Conservation (phyloP, 2,329 filamentous ascomycete species). For the Nothophoma quercina region DNA sequence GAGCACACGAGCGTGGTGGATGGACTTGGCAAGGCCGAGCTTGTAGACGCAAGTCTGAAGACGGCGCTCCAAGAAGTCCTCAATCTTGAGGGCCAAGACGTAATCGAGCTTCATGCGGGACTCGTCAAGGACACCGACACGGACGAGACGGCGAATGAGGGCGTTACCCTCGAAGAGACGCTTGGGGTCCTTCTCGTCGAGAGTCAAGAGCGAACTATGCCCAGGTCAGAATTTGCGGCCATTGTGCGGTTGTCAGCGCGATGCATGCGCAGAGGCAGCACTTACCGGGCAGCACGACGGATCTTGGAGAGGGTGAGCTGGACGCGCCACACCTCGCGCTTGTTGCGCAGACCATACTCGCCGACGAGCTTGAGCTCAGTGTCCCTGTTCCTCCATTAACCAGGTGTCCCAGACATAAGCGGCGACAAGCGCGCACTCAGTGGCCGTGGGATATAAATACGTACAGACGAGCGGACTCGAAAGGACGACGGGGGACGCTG, state of each 20-base stretch:
- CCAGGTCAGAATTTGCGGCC: conserved; percentile 23
- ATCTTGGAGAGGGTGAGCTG: conserved; percentile 99
- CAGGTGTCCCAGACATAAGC: conserved; percentile 84
- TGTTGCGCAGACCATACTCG: conserved; percentile 99
- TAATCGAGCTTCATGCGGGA: conserved; percentile 99
- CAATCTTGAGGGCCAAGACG: conserved; percentile 97
- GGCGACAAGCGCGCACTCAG: conserved; percentile 98
- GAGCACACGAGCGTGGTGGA: conserved; percentile 99
- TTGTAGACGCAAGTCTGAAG: conserved; percentile 99
- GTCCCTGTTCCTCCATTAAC: conserved; percentile 81
- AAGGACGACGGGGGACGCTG: conserved; percentile 97
- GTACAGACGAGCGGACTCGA: conserved; percentile 99
- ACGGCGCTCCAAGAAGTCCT: conserved; percentile 99
- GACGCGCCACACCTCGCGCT: conserved; percentile 99
- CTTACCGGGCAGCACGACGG: conserved; percentile 99
- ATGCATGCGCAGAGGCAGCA: conserved; percentile 12
- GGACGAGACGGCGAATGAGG: conserved; percentile 99
- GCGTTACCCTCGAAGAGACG: conserved; percentile 99
- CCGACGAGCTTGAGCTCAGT: conserved; percentile 99
- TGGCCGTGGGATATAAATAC: conserved; percentile 79
- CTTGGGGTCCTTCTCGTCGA: conserved; percentile 99
- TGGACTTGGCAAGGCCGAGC: conserved; percentile 99
- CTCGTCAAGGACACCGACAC: conserved; percentile 99
- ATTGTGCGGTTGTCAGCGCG: conserved; percentile 21
- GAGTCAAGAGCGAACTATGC: conserved; percentile 94